Evolutionary conservation across 768 basidiomycete genomes (phyloP), one percentile per base, ranked within the genome.

Genomic region (Trametes punicea): DNA sequence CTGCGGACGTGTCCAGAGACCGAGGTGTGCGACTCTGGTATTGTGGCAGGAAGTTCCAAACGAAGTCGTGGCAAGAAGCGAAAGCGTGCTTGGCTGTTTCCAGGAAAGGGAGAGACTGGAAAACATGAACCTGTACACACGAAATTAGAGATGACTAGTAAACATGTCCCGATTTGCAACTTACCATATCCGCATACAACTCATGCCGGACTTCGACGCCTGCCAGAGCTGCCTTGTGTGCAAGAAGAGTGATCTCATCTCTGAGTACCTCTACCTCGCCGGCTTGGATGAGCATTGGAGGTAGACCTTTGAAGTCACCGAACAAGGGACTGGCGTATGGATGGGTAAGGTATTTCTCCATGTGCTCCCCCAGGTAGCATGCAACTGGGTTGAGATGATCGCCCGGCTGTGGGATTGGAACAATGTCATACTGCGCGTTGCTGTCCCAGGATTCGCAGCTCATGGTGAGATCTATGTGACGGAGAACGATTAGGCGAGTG

Each of bases 381-480:
- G 84, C 82, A 49, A 99, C 87, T 1, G 96, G 96, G 67, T 98
- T 90, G 66, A 98, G 78, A 69, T 95, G 93, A 65, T 93, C 90
- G 55, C 85, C 85, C 1, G 75, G 74, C 18, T 78, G 73, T 4
- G 90, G 90, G 45, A 78, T 77, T 2, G 90, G 87, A 1, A 94
- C 82, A 41, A 95, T 84, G 69, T 94, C 93, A 69, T 78, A 94
- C n/a, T 78, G 73, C 25, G 88, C 84, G 69, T 98, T 98, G 53
- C 88, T 90, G 27, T 96, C 93, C 80, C 96, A 98, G n/a, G 93
- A 96, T 53, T 94, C 91, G 69, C 94, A 98, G 62, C 93, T 95
- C 84, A 97, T 91, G 0, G 97, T 98, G 59, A 99, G 73, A 70
- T 96, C 93, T 91, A 61, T 18, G 31, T 18, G 21, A 45, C 9